Conservation (phyloP, 768 basidiomycete genomes). For the Cystobasidium onofrii region DNA sequence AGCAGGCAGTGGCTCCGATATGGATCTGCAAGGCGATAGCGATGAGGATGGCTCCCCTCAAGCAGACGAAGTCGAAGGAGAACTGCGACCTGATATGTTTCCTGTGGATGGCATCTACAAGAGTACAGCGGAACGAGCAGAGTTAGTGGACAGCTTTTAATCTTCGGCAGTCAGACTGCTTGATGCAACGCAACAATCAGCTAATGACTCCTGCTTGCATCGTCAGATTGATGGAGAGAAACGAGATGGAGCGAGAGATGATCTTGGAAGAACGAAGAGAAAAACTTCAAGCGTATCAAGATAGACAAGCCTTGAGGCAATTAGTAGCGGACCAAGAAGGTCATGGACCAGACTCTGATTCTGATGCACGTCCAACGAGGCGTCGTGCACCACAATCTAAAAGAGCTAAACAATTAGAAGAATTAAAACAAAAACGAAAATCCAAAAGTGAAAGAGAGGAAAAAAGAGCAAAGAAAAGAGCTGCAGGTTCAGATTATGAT, state of each 20-base stretch:
- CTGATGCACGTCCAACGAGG: not conserved
- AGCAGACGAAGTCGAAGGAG: conserved; percentile 1
- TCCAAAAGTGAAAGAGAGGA: conserved; percentile 21
- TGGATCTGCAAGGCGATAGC: conserved; percentile 3
- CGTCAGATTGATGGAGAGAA: conserved; percentile 9
- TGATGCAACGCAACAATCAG: not conserved
- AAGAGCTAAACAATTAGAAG: conserved; percentile 26
- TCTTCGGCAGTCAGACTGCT: not conserved
- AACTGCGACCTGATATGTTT: conserved; percentile 12
- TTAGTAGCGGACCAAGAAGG: conserved; percentile 17
- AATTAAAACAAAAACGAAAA: conserved; percentile 31
- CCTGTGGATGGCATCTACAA: conserved; percentile 33
- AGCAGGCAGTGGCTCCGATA: not conserved
- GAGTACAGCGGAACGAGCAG: conserved; percentile 4
- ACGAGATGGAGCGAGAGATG: conserved; percentile 31
- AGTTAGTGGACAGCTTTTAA: not conserved
- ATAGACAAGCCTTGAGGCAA: conserved; percentile 3
- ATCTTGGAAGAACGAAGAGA: conserved; percentile 23
- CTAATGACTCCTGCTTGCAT: not conserved
- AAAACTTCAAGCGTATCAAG: conserved; percentile 8
- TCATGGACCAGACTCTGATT: not conserved
- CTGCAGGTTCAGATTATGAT: conserved; percentile 20
- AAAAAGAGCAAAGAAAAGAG: not conserved
- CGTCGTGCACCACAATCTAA: not conserved
- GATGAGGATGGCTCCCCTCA: not conserved